Conservation (phyloP, 148 eudicot species). For the Polygonum aviculare region DNA sequence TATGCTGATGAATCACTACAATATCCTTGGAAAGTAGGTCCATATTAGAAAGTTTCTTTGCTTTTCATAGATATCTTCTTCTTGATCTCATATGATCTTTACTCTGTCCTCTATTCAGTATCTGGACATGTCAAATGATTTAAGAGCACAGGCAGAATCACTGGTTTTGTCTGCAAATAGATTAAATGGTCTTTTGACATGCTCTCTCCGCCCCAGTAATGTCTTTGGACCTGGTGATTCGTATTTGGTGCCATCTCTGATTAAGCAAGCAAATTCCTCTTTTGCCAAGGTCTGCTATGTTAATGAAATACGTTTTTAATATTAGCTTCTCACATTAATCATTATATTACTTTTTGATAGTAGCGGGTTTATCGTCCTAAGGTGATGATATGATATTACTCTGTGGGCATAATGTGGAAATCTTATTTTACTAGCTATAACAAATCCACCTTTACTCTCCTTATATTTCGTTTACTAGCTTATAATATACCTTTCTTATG, state of each 20-base stretch:
- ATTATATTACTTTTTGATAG: background rate
- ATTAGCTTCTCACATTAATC: background rate
- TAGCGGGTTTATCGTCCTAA: background rate
- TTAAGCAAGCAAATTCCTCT: conserved; percentile 57
- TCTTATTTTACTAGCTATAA: background rate
- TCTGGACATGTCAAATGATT: conserved; percentile 49
- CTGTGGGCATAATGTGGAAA: background rate
- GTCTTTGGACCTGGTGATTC: conserved; percentile 91
- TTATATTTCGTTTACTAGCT: background rate
- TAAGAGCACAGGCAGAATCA: conserved; percentile 90
- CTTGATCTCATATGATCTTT: conserved; percentile 17
- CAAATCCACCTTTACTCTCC: background rate
- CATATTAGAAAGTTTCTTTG: conserved; percentile 4
- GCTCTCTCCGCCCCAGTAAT: conserved; percentile 85
- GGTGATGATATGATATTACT: background rate
- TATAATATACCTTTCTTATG: too few species aligned
- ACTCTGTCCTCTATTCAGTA: conserved; percentile 36
- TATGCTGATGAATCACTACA: conserved; percentile 65
- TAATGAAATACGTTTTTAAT: background rate
- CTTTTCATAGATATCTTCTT: background rate
- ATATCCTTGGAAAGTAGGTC: conserved; percentile 59
- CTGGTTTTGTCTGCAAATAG: conserved; percentile 60
- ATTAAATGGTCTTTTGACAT: conserved; percentile 64
- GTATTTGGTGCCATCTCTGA: conserved; percentile 43
- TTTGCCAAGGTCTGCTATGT: conserved; percentile 67